Evolutionary conservation across 1,284 basidiomycete genomes (phyloP).

Genomic region (Cryptococcus wingfieldii): DNA sequence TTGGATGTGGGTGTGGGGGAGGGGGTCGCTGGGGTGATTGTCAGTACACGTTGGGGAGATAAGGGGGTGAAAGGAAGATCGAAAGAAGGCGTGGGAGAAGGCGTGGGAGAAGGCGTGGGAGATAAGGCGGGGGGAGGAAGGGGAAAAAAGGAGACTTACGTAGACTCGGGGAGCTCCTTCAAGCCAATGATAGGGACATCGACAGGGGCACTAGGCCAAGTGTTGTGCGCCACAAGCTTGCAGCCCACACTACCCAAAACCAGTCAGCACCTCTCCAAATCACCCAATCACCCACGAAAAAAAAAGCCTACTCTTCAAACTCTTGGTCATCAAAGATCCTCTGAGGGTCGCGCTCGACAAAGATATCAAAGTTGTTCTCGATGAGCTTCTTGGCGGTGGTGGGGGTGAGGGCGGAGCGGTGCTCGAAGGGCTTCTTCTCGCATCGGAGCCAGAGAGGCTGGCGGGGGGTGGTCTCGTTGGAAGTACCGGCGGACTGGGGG

Average conservation of each 20-base stretch:
- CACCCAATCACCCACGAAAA: neutral
- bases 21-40: conserved; percentile 55
- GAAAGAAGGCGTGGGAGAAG: neutral
- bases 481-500: conserved; percentile 34
- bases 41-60: neutral
- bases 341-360: conserved; percentile 89
- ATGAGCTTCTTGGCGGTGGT: conserved; percentile 86
- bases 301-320: conserved; percentile 73
- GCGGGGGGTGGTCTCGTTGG: conserved; percentile 35
- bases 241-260: conserved; percentile 68
- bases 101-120: too few species aligned
- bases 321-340: conserved; percentile 93
- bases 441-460: conserved; percentile 77
- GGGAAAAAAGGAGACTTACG: conserved; percentile 37
- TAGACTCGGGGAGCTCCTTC: conserved; percentile 86
- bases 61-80: neutral
- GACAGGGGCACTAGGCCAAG: conserved; percentile 73
- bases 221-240: conserved; percentile 80
- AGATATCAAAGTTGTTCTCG: conserved; percentile 85
- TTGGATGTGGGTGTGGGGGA: conserved; percentile 94
- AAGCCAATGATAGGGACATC: conserved; percentile 85
- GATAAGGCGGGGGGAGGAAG: neutral
- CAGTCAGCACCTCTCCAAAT: neutral
- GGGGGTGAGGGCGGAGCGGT: conserved; percentile 88
- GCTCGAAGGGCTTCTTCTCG: conserved; percentile 92